Base-by-base conservation (phyloP, 2,329 filamentous ascomycete genomes). In the Fusarium sp. region DNA sequence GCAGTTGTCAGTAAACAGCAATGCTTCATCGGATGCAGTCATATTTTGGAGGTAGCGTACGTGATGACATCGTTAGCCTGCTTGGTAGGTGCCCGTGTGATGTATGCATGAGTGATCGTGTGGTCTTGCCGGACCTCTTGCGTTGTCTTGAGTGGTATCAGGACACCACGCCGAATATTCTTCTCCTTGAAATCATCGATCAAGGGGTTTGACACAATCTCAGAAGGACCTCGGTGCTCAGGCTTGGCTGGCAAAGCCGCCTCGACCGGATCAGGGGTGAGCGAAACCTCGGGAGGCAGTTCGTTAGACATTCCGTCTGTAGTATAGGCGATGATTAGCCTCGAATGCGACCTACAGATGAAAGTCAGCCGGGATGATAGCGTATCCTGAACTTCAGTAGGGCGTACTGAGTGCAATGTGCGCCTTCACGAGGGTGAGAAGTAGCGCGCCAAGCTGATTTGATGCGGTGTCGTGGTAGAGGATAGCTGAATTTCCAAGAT, bases 11-110 rank as follows among this genome's bases (percentile, higher is more conserved):
- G 73, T 58, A 50, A 46, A 51, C 21, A 20, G 21, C 40, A 13
- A 14, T 18, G 18, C 18, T 45, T 42, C 18, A 18, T n/a, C 14
- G 51, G 14, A 41, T 13, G 20, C 25, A 20, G 45, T 30, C n/a
- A 25, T 45, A 20, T 4, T 23, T 16, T 46, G 27, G 45, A 57
- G 18, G 27, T 30, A 13, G 84, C 88, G 78, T 82, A 94, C 92
- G 86, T 89, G 76, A 96, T 87, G 75, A 93, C 86, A 69, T 87
- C 85, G 78, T 92, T 93, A 71, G 92, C 91, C 73, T 86, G 85
- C 79, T 90, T 92, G 68, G 89, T 88, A 48, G 92, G 92, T 57
- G 92, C 87, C 75, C 91, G 86, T 51, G 93, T 90, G 68, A 93
- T 88, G 78, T 91, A 92, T 56, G 90, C 90, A 63, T 87, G 84